A percentile compares a stretch with the other conserved stretches of the same genome.
Evolutionary conservation across 371 early-diverging fungal species (phyloP).

Genomic region (Mucor saturninus): DNA sequence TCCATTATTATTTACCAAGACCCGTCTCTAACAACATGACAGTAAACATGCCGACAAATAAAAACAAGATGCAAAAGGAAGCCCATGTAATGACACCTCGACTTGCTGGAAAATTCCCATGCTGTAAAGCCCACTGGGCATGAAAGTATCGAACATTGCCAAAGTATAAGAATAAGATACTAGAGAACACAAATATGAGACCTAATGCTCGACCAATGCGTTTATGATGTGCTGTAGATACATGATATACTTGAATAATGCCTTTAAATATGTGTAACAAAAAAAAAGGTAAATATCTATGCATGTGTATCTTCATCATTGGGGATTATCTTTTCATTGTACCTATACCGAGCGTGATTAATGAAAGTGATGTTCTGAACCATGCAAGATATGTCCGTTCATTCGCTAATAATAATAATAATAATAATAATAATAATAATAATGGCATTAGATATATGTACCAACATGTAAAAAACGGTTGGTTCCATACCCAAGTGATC

Average conservation of each 20-base stretch:
- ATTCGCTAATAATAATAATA: conserved; percentile 48
- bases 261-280: conserved; percentile 32
- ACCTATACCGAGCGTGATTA: conserved; percentile 72
- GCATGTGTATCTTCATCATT: not conserved
- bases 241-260: conserved; percentile 68
- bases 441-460: not conserved
- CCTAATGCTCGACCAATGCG: conserved; percentile 47
- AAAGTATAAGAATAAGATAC: conserved; percentile 62
- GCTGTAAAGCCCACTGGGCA: conserved; percentile 64
- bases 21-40: conserved; percentile 22
- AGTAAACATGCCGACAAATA: conserved; percentile 31
- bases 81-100: conserved; percentile 55
- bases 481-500: conserved; percentile 61
- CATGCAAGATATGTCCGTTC: conserved; percentile 79
- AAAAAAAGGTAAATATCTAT: too few species aligned
- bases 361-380: conserved; percentile 71
- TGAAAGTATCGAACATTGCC: conserved; percentile 70
- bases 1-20: not conserved
- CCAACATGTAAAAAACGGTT: not conserved
- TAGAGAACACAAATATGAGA: conserved; percentile 55
- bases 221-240: conserved; percentile 22
- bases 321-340: not conserved
- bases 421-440: too few species aligned
- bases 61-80: conserved; percentile 37
- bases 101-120: conserved; percentile 70